Evolutionary conservation across 176 grass and related monocot species (phyloP).

Genomic region (Oryza rufipogon): DNA sequence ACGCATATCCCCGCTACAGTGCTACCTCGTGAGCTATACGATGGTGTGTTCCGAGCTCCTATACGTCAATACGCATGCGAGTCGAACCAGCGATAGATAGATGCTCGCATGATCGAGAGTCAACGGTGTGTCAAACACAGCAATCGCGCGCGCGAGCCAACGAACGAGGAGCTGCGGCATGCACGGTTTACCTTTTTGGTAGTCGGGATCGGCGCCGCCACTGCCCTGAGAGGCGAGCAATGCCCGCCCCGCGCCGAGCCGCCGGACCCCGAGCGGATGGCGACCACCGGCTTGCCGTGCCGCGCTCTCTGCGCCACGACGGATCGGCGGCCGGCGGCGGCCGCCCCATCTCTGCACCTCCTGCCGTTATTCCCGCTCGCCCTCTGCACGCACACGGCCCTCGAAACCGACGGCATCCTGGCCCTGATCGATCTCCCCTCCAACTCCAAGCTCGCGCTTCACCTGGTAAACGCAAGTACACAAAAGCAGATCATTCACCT

Average conservation of each 20-base stretch:
- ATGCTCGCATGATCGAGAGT: background rate
- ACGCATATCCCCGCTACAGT: no score
- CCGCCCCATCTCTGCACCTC: slow-evolving; percentile 11
- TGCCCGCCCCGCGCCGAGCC: background rate
- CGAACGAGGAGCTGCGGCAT: background rate
- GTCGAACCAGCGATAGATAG: background rate
- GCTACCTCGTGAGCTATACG: no score
- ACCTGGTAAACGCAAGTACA: background rate
- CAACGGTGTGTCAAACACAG: no score
- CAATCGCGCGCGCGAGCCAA: background rate
- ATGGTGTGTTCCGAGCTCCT: background rate
- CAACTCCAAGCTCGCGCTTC: background rate
- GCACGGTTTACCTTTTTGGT: slow-evolving; percentile 42
- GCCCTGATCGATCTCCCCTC: background rate
- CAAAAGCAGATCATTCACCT: background rate
- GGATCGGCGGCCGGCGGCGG: slow-evolving; percentile 21
- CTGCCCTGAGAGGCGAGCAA: slow-evolving; percentile 37
- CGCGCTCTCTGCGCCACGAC: slow-evolving; percentile 19
- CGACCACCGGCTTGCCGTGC: background rate
- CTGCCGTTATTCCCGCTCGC: slow-evolving; percentile 10
- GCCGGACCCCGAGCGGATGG: background rate
- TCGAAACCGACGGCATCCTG: slow-evolving; percentile 42
- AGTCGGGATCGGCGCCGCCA: slow-evolving; percentile 22
- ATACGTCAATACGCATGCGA: background rate
- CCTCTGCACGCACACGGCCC: slow-evolving; percentile 36